Conservation (phyloP, 2,329 filamentous ascomycete species). For the Pseudocercospora fuligena region DNA sequence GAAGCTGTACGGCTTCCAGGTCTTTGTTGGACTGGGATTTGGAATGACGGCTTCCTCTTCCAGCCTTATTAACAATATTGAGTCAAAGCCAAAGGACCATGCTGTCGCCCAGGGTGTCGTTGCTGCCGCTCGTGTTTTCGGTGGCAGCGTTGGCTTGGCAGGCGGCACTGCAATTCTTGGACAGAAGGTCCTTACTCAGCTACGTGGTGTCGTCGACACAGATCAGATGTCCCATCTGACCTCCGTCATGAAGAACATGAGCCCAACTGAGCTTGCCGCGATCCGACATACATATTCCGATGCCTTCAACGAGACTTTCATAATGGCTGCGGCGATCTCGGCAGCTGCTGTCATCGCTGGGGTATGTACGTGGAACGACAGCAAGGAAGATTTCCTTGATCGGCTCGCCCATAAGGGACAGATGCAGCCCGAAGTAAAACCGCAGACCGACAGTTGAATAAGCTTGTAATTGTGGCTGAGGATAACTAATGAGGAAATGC, state of each 20-base stretch:
- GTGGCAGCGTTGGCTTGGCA: slow-evolving; percentile 11
- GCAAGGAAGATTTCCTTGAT: background rate
- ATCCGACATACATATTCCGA: slow-evolving; percentile 56
- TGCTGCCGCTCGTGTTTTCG: slow-evolving; percentile 8
- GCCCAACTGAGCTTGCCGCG: slow-evolving; percentile 42
- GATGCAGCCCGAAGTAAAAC: background rate
- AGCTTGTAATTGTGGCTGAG: background rate
- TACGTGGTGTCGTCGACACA: background rate
- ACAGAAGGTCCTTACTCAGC: background rate
- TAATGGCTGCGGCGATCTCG: background rate
- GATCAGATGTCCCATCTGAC: background rate
- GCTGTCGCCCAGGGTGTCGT: slow-evolving; percentile 14
- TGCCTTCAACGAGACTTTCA: slow-evolving; percentile 40
- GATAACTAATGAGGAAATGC: background rate
- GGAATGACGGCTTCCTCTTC: slow-evolving; percentile 24
- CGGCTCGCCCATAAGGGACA: background rate
- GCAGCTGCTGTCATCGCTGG: background rate
- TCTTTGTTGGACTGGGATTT: slow-evolving; percentile 30
- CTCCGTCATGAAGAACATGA: background rate
- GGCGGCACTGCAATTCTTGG: slow-evolving; percentile 5
- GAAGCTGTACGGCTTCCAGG: slow-evolving; percentile 28
- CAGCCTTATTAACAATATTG: slow-evolving; percentile 5
- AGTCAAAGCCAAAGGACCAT: slow-evolving; percentile 16
- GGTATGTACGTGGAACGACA: background rate
- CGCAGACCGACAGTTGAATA: background rate